Conservation (phyloP, 2,329 filamentous ascomycete species). For the Colletotrichum kahawae region DNA sequence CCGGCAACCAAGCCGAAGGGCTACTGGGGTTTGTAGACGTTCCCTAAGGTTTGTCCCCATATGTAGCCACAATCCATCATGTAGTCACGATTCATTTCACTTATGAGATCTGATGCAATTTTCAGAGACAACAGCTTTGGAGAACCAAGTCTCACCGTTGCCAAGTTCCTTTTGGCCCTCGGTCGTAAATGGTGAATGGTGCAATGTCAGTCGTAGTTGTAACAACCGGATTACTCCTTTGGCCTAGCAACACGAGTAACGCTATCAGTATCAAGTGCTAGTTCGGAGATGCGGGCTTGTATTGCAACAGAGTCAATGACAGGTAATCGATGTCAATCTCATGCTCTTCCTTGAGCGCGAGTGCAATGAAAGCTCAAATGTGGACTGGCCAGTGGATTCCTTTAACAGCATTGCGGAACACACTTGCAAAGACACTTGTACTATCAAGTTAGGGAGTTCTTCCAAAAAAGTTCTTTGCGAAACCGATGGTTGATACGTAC, state of each 20-base stretch:
- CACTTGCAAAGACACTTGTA: neutral
- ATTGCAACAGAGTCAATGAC: neutral
- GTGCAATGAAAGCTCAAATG: neutral
- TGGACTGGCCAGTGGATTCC: neutral
- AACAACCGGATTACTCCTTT: neutral
- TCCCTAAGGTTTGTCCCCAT: neutral
- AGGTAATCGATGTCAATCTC: neutral
- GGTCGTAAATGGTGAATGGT: neutral
- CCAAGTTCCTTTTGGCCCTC: neutral
- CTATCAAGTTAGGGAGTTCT: neutral
- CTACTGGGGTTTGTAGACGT: neutral
- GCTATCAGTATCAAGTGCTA: neutral
- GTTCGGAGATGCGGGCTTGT: neutral
- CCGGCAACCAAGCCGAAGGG: neutral
- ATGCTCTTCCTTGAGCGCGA: neutral
- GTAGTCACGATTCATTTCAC: neutral
- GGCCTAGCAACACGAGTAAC: neutral
- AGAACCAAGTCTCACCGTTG: neutral
- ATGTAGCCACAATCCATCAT: neutral
- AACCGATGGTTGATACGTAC: neutral
- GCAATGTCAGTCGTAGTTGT: neutral
- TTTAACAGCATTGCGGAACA: neutral
- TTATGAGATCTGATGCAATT: rapidly evolving
- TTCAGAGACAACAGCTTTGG: rapidly evolving
- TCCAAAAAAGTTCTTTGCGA: neutral